phyloP scores from a whole-genome alignment of 345 rosid genomes.

The Dipteronia sinensis region DNA sequence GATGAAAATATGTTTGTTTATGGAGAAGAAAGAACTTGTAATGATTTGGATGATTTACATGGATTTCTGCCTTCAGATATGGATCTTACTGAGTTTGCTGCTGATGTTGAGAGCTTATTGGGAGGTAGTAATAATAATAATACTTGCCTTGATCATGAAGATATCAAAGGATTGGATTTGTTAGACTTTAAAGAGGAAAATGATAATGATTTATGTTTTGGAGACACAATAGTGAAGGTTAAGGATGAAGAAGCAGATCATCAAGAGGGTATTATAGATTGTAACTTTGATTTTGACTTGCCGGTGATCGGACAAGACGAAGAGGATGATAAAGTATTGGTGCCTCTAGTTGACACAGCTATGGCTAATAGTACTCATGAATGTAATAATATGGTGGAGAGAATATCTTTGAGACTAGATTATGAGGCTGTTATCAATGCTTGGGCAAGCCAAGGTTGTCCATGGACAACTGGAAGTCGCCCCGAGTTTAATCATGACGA shows the following conservation, averaged over 20 bases:
- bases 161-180: constrained; percentile 20
- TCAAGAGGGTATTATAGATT: constrained; percentile 8
- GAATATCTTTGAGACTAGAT: constrained; percentile 41
- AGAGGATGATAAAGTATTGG: constrained; percentile 5
- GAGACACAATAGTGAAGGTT: constrained; percentile 22
- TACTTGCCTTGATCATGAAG: constrained; percentile 32
- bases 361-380: constrained; percentile 7
- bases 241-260: constrained; percentile 34
- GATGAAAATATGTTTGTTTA: constrained; percentile 17
- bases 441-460: constrained; percentile 53
- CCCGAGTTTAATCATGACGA: constrained; percentile 36
- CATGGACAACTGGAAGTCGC: constrained; percentile 52
- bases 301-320: constrained; percentile 5
- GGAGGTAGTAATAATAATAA: background rate
- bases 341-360: background rate
- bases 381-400: constrained; percentile 18
- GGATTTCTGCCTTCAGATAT: constrained; percentile 45
- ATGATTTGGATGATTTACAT: constrained; percentile 32
- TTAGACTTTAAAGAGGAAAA: constrained; percentile 26
- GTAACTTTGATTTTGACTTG: constrained; percentile 30
- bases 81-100: constrained; percentile 51
- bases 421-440: constrained; percentile 52
- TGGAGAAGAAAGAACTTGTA: constrained; percentile 18
- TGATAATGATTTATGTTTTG: constrained; percentile 4
- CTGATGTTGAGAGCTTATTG: constrained; percentile 53